Evolutionary conservation across 345 rosid genomes (phyloP), one percentile per base, ranked within the genome.

Genomic region (Eucalyptus regnans): DNA sequence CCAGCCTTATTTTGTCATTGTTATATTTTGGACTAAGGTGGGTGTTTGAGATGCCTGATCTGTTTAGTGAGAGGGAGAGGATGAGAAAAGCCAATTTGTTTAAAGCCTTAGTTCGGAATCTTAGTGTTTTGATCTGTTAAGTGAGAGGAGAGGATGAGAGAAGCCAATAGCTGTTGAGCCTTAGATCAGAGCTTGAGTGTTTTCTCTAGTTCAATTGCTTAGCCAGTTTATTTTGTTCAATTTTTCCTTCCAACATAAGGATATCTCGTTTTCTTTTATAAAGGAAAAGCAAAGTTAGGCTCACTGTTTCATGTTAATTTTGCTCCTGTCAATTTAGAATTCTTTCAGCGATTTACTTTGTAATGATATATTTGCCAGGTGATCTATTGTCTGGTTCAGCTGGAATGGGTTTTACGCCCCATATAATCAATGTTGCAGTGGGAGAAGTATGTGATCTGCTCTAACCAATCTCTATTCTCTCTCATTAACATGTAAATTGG

Each of bases 321-420:
- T 41, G 88, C 49, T 49, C 7, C 16, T 6, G 56, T 50, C 46
- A 14, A 43, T 86, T 58, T 29, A 27, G 56, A 43, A 33, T 50
- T 33, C 43, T 86, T 50, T 60, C 49, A 31, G 22, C 33, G 43
- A 68, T 56, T 41, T 66, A 60, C 56, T 33, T 66, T 89, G 66
- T 49, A 49, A 49, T 50, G 80, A 58, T n/a, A n/a, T 60, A 92
- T 88, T 93, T 93, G 92, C 86, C 60, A 96, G 99, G 99, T 91
- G 94, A 90, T 88, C 92, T 93, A 92, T 90, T 95, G 86, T 94
- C 97, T 87, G 95, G 96, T 88, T 91, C 98, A 5, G 95, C 99
- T 51, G 98, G 99, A 87, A 92, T 94, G 91, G 97, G 98, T 88
- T 96, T 96, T 92, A 95, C 96, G 52, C 97, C 98, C 10, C 98